Conservation (phyloP, 176 grass and related monocot species). For the Oryza meyeriana region DNA sequence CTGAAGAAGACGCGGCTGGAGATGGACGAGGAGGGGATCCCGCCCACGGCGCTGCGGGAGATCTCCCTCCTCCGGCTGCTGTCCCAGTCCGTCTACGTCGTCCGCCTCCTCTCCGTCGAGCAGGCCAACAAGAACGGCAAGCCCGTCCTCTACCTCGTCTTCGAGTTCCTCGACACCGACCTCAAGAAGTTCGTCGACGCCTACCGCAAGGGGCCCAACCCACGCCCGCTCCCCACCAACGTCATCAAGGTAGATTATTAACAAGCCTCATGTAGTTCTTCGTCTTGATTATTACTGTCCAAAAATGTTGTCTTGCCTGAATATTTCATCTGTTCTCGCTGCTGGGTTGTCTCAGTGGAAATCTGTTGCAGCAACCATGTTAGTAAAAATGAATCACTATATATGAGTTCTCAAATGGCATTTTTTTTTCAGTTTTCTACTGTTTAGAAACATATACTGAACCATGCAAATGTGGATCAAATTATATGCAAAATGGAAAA, state of each 20-base stretch:
- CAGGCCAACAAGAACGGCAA: slow-evolving; percentile 70
- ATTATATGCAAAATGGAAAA: background rate
- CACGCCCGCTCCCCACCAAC: slow-evolving; percentile 49
- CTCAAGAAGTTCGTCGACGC: slow-evolving; percentile 89
- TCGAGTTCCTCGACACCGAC: slow-evolving; percentile 89
- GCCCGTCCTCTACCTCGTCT: slow-evolving; percentile 83
- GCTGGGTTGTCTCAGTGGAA: background rate
- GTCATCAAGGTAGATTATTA: slow-evolving; percentile 48
- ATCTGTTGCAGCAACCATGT: background rate
- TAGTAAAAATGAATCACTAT: background rate
- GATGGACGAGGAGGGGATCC: slow-evolving; percentile 99
- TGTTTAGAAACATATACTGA: background rate
- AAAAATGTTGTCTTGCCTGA: background rate
- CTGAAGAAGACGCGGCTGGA: slow-evolving; percentile 87
- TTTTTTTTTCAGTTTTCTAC: background rate
- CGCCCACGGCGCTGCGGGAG: slow-evolving; percentile 81
- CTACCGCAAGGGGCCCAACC: slow-evolving; percentile 41
- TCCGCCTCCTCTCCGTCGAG: slow-evolving; percentile 83
- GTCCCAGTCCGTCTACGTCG: slow-evolving; percentile 85
- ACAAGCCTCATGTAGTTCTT: too few relatives aligned
- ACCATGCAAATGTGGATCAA: background rate
- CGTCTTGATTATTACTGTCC: background rate
- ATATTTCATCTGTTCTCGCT: background rate
- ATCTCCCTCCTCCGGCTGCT: slow-evolving; percentile 91
- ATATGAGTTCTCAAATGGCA: background rate